Evolutionary conservation across 2,329 filamentous ascomycete species (phyloP).

Genomic region (Phialemoniopsis sp.): DNA sequence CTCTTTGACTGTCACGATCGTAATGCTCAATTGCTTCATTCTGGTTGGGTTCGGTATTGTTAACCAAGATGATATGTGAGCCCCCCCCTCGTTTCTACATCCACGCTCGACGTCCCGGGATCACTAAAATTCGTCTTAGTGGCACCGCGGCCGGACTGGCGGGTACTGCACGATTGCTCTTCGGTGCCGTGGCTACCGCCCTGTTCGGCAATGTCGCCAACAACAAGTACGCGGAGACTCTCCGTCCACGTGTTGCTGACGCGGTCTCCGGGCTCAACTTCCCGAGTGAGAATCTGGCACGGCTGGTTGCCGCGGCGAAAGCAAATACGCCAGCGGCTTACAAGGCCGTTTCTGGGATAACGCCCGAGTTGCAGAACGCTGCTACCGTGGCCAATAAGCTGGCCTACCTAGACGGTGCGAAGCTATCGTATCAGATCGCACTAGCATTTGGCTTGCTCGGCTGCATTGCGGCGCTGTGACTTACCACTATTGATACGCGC

Average conservation of each 20-base stretch:
- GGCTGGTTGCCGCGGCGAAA: constrained; percentile 21
- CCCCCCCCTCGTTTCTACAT: too few species aligned
- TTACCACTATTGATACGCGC: too few species aligned
- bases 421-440: constrained; percentile 23
- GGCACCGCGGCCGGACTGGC: constrained; percentile 29
- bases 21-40: constrained; percentile 22
- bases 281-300: constrained; percentile 10
- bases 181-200: constrained; percentile 29
- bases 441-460: constrained; percentile 24
- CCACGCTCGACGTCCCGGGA: background rate
- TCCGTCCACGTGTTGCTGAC: constrained; percentile 12
- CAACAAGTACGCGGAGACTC: constrained; percentile 18
- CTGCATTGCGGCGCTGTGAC: constrained; percentile 17
- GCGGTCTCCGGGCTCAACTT: constrained; percentile 13
- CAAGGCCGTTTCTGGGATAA: constrained; percentile 18
- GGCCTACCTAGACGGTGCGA: constrained; percentile 26
- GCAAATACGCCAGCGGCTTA: constrained; percentile 26
- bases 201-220: constrained; percentile 29
- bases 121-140: constrained; percentile 5
- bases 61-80: constrained; percentile 25
- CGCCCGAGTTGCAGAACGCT: constrained; percentile 16
- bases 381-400: constrained; percentile 20
- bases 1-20: constrained; percentile 22
- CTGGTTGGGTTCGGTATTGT: constrained; percentile 28
- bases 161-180: constrained; percentile 27